Conservation (phyloP, 2,329 filamentous ascomycete species). For the Exophiala calicioides region DNA sequence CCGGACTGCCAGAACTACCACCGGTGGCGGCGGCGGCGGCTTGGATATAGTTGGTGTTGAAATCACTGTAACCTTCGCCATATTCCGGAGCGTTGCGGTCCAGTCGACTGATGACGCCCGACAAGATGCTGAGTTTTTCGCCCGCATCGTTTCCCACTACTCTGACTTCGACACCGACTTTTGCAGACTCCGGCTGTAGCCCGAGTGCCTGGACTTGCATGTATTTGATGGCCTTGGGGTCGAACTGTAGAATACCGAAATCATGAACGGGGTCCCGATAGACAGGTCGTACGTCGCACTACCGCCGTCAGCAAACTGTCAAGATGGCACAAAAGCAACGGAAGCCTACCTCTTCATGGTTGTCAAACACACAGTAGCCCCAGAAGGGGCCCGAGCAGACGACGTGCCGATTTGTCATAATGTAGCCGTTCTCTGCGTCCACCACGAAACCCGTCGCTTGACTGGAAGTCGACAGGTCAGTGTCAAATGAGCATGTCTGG, state of each 20-base stretch:
- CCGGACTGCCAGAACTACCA: slow-evolving; percentile 96
- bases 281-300: slow-evolving; percentile 92
- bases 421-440: slow-evolving; percentile 87
- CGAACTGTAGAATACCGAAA: slow-evolving; percentile 94
- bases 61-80: slow-evolving; percentile 96
- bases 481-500: slow-evolving; percentile 96
- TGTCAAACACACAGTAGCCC: slow-evolving; percentile 98
- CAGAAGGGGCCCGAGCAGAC: slow-evolving; percentile 95
- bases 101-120: slow-evolving; percentile 92
- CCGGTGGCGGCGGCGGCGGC: slow-evolving; percentile 95
- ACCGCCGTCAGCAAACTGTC: slow-evolving; percentile 18
- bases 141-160: slow-evolving; percentile 98
- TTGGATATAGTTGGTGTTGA: slow-evolving; percentile 96
- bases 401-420: slow-evolving; percentile 87
- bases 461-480: slow-evolving; percentile 88
- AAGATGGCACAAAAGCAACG: slow-evolving; percentile 3
- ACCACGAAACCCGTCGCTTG: slow-evolving; percentile 98
- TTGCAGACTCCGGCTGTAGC: slow-evolving; percentile 80
- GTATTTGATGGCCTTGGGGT: slow-evolving; percentile 94
- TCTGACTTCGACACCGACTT: slow-evolving; percentile 88
- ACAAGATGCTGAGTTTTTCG: slow-evolving; percentile 96
- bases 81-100: slow-evolving; percentile 98
- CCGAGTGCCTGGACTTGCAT: slow-evolving; percentile 83
- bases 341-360: slow-evolving; percentile 74
- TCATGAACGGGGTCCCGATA: slow-evolving; percentile 98